Conservation (phyloP, 2,329 filamentous ascomycete genomes). For the Pyrenophora graminea region DNA sequence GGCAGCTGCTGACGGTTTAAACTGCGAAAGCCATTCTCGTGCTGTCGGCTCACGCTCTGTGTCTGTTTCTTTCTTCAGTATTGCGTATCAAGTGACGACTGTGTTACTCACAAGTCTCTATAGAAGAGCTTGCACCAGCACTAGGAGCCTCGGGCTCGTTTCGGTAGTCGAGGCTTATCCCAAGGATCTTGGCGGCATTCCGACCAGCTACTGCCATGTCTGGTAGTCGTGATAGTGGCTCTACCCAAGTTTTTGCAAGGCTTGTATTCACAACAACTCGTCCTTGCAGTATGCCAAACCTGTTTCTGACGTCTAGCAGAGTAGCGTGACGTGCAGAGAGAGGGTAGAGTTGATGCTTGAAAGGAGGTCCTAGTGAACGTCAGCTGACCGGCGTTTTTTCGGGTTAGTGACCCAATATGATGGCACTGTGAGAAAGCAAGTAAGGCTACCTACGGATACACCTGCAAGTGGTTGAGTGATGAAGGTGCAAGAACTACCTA, state of each 20-base stretch:
- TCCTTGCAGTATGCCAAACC: too few relatives aligned
- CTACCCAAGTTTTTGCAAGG: not conserved
- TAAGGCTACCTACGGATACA: too few relatives aligned
- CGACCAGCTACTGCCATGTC: constrained; percentile 65
- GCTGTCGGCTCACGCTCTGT: constrained; percentile 80
- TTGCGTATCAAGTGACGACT: not conserved
- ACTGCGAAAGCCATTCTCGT: constrained; percentile 69
- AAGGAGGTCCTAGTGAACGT: constrained; percentile 1
- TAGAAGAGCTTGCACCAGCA: constrained; percentile 78
- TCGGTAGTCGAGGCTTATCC: constrained; percentile 77
- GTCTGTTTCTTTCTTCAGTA: constrained; percentile 64
- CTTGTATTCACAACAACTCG: not conserved
- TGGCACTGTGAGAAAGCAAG: too few relatives aligned
- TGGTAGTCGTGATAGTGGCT: constrained; percentile 4
- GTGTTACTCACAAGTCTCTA: constrained; percentile 41
- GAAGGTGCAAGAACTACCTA: not conserved
- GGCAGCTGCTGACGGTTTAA: constrained; percentile 62
- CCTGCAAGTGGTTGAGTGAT: too few relatives aligned
- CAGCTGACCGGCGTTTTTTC: not conserved
- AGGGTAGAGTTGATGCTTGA: not conserved
- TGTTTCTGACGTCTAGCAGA: too few relatives aligned
- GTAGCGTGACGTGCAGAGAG: too few relatives aligned
- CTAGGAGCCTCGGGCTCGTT: constrained; percentile 72
- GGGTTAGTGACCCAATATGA: too few relatives aligned
- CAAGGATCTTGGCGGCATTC: constrained; percentile 74